A percentile compares a stretch with the other conserved stretches of the same genome.
phyloP scores from a whole-genome alignment of 2,329 filamentous ascomycete genomes.

The Diaporthe sp. region DNA sequence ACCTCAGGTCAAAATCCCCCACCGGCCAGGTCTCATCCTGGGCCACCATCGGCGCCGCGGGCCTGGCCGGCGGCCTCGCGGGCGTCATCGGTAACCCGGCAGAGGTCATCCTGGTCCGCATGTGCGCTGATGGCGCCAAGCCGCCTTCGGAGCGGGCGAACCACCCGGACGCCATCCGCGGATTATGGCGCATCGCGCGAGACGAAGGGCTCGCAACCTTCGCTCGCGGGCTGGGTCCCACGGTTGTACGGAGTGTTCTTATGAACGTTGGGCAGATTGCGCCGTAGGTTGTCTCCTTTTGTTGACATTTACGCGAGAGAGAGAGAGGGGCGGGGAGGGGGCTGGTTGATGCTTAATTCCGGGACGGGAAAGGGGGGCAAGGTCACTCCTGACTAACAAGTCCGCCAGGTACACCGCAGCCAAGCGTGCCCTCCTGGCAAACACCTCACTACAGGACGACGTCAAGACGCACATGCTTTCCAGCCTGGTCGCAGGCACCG shows the following conservation, averaged over 20 bases:
- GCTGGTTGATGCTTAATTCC: too few relatives aligned
- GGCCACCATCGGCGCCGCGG: constrained; percentile 56
- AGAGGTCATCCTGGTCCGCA: constrained; percentile 58
- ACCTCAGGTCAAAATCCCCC: constrained; percentile 41
- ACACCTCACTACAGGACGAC: constrained; percentile 52
- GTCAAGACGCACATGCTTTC: constrained; percentile 56
- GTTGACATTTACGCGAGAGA: too few relatives aligned
- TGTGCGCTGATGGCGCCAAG: constrained; percentile 61
- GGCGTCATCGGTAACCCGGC: constrained; percentile 61
- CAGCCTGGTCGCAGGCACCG: constrained; percentile 58
- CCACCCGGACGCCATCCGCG: constrained; percentile 55
- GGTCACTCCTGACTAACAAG: too few relatives aligned
- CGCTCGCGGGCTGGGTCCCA: constrained; percentile 54
- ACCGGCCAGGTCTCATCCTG: constrained; percentile 48
- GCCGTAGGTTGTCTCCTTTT: constrained; percentile 50
- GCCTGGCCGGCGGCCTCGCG: constrained; percentile 56
- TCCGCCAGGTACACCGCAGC: constrained; percentile 55
- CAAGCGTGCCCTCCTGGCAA: constrained; percentile 50
- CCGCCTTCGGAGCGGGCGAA: constrained; percentile 51
- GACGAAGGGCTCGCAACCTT: constrained; percentile 58
- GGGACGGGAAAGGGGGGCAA: too few relatives aligned
- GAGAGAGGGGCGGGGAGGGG: too few relatives aligned
- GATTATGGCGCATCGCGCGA: constrained; percentile 49
- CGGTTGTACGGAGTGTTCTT: constrained; percentile 57
- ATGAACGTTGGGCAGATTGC: constrained; percentile 63